Evolutionary conservation across 2,329 filamentous ascomycete species (phyloP), one percentile per base, ranked within the genome.

Genomic region (Colletotrichum trifolii): DNA sequence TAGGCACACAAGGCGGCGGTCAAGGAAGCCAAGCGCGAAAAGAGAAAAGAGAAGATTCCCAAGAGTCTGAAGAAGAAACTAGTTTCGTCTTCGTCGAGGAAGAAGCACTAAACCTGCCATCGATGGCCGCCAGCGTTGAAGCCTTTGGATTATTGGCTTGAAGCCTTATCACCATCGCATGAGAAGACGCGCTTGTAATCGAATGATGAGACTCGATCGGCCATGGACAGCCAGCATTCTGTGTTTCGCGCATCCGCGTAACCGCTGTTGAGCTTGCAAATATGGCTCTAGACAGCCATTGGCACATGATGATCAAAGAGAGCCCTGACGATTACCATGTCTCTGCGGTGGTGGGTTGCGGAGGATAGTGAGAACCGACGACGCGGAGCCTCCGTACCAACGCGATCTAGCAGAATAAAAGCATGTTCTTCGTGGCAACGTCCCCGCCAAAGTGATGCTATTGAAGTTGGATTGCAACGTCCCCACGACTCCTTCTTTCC

Each of bases 31-130:
- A 97, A 97, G 82, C 89, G 93, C 40, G 94, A 97, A 77, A 94
- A 96, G 82, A 84, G 96, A 66, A 93, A 95, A 77, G 91, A 92
- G 4, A 99, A 99, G 83, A 97, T 99, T 80, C 95, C 96, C 0
- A 99, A 99, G 81, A 89, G 96, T 75, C 70, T 97, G 39, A 99
- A 99, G 86, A 98, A 97, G 83, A 92, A 91, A 75, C 79, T 97
- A 63, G 87, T 97, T 34, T 85, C 84, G 60, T 82, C 82, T 68
- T 83, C 85, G 13, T 83, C 87, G 60, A 82, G 87, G 70, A 87
- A 86, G 73, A 91, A 91, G 81, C 90, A 86, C 75, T 86, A 82
- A 73, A 7, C 36, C 40, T 43, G 0, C 36, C 17, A 35, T 12
- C 25, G 6, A 33, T n/a, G 8, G 6, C 35, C 13, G 25, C 38